These are phyloP conservation scores for Epicoccum nigrum DNA, from an alignment of 2,329 filamentous ascomycete species.

Conservation along the genomic window DNA sequence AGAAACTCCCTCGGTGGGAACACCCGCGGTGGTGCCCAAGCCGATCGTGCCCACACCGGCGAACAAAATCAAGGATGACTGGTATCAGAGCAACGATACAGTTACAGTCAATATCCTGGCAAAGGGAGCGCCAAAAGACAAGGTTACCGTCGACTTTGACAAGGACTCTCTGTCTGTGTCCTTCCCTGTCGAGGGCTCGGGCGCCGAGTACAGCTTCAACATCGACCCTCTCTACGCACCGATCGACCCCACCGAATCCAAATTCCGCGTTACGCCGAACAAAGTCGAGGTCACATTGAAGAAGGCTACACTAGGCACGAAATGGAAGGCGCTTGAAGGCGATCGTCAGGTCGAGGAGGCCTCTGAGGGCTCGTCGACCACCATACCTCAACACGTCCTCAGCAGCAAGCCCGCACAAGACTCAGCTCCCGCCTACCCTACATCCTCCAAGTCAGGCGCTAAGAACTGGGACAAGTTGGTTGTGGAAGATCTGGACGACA, in stretches of 20 bases:
- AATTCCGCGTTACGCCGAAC: conserved; percentile 70
- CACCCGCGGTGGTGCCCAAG: conserved; percentile 30
- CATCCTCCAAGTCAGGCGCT: conserved; percentile 79
- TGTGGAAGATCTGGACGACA: conserved; percentile 58
- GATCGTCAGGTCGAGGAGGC: conserved; percentile 24
- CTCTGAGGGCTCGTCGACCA: conserved; percentile 10
- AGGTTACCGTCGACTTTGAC: conserved; percentile 59
- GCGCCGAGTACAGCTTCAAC: conserved; percentile 64
- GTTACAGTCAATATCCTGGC: conserved; percentile 70
- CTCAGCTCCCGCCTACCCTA: conserved; percentile 73
- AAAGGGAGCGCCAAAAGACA: conserved; percentile 66
- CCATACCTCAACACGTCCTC: conserved; percentile 29
- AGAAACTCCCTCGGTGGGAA: conserved; percentile 7
- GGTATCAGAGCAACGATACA: conserved; percentile 68
- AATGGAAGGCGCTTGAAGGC: conserved; percentile 69
- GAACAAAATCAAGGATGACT: conserved; percentile 70
- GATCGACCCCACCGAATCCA: conserved; percentile 67
- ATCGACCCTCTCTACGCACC: conserved; percentile 71
- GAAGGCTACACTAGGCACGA: conserved; percentile 69
- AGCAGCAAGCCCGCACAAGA: conserved; percentile 24
- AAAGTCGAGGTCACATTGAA: conserved; percentile 80
- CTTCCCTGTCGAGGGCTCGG: conserved; percentile 61
- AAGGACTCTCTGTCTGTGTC: conserved; percentile 59
- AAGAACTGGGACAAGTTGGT: conserved; percentile 92
- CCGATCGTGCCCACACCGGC: conserved; percentile 51